phyloP scores from a whole-genome alignment of 1,284 basidiomycete genomes.

The Xerocomus amazonicus region DNA sequence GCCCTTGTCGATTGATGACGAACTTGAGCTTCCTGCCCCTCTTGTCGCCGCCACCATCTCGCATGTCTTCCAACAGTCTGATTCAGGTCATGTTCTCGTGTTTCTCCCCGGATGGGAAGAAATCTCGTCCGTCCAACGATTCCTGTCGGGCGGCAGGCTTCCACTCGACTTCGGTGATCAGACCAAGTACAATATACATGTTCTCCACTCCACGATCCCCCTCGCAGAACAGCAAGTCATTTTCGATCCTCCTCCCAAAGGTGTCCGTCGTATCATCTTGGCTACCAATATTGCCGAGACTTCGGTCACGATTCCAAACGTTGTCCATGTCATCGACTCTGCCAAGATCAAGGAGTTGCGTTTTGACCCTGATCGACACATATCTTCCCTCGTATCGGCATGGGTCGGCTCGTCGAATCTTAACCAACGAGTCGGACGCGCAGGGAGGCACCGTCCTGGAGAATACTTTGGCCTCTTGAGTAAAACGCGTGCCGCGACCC shows the following conservation, averaged over 20 bases:
- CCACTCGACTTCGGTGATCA: constrained; percentile 61
- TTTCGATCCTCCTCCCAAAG: constrained; percentile 75
- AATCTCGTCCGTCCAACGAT: constrained; percentile 76
- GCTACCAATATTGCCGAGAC: constrained; percentile 98
- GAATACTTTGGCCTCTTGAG: constrained; percentile 90
- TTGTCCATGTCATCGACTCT: constrained; percentile 92
- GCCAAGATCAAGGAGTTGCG: constrained; percentile 89
- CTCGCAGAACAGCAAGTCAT: constrained; percentile 88
- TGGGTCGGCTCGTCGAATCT: constrained; percentile 95
- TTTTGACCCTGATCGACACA: constrained; percentile 88
- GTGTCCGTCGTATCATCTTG: constrained; percentile 85
- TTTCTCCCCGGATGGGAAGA: constrained; percentile 95
- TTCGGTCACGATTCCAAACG: constrained; percentile 93
- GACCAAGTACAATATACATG: constrained; percentile 71
- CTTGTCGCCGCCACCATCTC: constrained; percentile 82
- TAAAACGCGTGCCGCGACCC: constrained; percentile 54
- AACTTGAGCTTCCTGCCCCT: constrained; percentile 81
- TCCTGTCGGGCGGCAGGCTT: constrained; percentile 60
- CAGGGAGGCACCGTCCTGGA: constrained; percentile 88
- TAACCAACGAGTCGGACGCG: constrained; percentile 91
- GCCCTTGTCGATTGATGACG: constrained; percentile 45
- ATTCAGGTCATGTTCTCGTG: constrained; percentile 88
- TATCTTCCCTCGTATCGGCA: constrained; percentile 83
- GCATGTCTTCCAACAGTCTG: constrained; percentile 71
- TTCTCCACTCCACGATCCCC: constrained; percentile 90